These are phyloP conservation scores for Scopulariopsis brevicaulis DNA, from an alignment of 2,329 filamentous ascomycete genomes.

Conservation along the genomic window DNA sequence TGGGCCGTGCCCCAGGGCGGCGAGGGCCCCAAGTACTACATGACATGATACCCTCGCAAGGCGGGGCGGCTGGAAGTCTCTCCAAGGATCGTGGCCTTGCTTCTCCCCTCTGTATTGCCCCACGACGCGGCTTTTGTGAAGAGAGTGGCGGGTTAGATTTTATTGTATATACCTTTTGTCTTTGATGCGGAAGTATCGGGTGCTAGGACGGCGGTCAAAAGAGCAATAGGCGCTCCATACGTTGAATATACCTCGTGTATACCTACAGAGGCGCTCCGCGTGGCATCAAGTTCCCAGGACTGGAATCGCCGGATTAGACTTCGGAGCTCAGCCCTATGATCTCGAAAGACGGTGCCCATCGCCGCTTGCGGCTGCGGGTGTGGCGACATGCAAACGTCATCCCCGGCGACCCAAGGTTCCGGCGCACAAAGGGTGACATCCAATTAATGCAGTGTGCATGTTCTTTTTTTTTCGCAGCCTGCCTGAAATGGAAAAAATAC, in stretches of 20 bases:
- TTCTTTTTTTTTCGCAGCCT: not conserved
- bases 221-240: too few relatives aligned
- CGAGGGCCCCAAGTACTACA: slow-evolving; percentile 62
- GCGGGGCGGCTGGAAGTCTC: not conserved
- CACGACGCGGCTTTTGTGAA: not conserved
- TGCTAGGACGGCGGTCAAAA: too few relatives aligned
- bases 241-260: too few relatives aligned
- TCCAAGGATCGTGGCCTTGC: not conserved
- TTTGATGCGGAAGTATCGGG: too few relatives aligned
- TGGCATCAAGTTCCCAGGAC: not conserved
- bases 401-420: not conserved
- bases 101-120: not conserved
- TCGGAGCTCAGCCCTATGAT: not conserved
- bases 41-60: slow-evolving; percentile 32
- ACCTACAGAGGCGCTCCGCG: too few relatives aligned
- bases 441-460: not conserved
- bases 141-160: too few relatives aligned
- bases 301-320: not conserved
- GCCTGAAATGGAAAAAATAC: not conserved
- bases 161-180: too few relatives aligned
- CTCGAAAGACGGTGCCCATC: not conserved
- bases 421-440: not conserved
- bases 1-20: slow-evolving; percentile 93
- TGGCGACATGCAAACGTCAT: slow-evolving; percentile 2
- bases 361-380: slow-evolving; percentile 6